Conservation (phyloP, 345 rosid genomes). For the Theobroma cacao region DNA sequence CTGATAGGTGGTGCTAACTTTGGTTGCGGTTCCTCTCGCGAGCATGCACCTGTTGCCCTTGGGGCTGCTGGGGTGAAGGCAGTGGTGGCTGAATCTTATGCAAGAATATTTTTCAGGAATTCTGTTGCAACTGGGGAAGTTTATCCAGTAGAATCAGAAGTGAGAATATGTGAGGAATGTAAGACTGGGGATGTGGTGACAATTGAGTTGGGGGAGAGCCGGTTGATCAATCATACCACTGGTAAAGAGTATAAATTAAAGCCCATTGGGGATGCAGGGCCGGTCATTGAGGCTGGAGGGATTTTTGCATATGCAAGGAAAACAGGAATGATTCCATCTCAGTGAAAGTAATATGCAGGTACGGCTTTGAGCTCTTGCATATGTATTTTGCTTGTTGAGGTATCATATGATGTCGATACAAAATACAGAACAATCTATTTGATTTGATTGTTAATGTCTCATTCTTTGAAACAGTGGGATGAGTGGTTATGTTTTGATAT, state of each 20-base stretch:
- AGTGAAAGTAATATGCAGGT: conserved; percentile 8
- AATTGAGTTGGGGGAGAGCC: conserved; percentile 57
- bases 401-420: neutral
- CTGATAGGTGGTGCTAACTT: conserved; percentile 84
- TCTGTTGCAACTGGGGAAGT: conserved; percentile 88
- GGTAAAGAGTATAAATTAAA: conserved; percentile 80
- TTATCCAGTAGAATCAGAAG: conserved; percentile 75
- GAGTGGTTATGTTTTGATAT: neutral
- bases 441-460: neutral
- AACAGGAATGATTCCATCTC: conserved; percentile 76
- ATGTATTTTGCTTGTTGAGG: neutral
- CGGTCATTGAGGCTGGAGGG: conserved; percentile 81
- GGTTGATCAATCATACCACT: conserved; percentile 75
- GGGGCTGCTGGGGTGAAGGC: conserved; percentile 88
- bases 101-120: conserved; percentile 87
- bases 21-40: conserved; percentile 94
- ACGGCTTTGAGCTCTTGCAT: neutral
- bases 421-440: neutral
- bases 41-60: conserved; percentile 91
- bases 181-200: conserved; percentile 79
- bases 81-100: conserved; percentile 82
- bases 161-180: conserved; percentile 83
- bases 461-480: neutral
- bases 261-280: conserved; percentile 90
- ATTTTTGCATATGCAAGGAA: conserved; percentile 83